Evolutionary conservation across 2,329 filamentous ascomycete species (phyloP), one percentile per base, ranked within the genome.

Genomic region (Aureobasidium namibiae): DNA sequence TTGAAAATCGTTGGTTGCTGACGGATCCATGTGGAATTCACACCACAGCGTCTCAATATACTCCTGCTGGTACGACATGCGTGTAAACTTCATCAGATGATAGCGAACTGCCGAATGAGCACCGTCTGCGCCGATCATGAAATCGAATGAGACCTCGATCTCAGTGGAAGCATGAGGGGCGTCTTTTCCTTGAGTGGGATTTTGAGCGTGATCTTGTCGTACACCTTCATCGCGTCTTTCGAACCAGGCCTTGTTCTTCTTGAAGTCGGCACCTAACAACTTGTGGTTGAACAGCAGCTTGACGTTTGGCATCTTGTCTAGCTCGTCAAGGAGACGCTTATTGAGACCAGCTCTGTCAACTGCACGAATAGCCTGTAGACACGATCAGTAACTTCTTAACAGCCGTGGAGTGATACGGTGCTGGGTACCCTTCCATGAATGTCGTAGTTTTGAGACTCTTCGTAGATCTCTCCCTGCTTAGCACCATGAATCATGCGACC

Each of bases 41-140:
- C 92, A 97, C 94, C 94, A 99, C 5, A 97, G 76, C 0, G 92
- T 94, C 72, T 97, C 92, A 69, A 99, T 94, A 72, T 99, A 99
- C 67, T 90, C 85, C 70, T 99, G 94, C 66, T 88, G 81, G 69
- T 96, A 99, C 74, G 94, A 85, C 83, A 97, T 90, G 11, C 88
- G 85, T 0, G 87, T 83, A 67, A 84, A 96, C 75, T 97, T 97
- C 92, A 99, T 99, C 75, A 99, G 78, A 69, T 97, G 91, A 70
- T 90, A 95, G 54, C 94, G 82, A 4, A 92, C 87, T 44, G 91
- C 86, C 0, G 92, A 97, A 74, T 99, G 92, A 0, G 94, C 94
- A 8, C 94, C 94, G 68, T 99, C 94, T 34, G 92, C 92, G 10
- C 94, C 94, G 60, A 99, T 89, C 76, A 99, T 85, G 65, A 96